Evolutionary conservation across 495 filamentous ascomycete genomes (phyloP).

Genomic region (Penicillium tannophilum): DNA sequence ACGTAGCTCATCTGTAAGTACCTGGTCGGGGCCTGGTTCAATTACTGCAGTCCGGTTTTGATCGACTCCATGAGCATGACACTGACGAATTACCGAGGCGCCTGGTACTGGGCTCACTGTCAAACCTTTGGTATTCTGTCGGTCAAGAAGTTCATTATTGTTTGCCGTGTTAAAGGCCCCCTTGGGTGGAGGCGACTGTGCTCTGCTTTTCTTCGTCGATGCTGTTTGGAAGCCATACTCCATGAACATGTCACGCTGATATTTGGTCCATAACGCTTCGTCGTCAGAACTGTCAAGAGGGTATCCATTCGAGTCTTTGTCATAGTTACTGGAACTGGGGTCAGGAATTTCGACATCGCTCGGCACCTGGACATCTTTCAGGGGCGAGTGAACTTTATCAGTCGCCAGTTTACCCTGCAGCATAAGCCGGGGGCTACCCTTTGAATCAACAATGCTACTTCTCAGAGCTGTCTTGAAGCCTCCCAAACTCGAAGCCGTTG

Average conservation of each 20-base stretch:
- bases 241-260: constrained; percentile 27
- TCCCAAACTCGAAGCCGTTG: neutral
- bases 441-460: constrained; percentile 30
- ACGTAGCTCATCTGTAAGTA: neutral
- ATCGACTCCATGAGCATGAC: neutral
- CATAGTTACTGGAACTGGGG: constrained; percentile 15
- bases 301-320: constrained; percentile 7
- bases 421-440: constrained; percentile 33
- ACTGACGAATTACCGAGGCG: neutral
- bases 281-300: constrained; percentile 8
- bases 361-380: constrained; percentile 6
- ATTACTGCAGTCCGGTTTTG: neutral
- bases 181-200: neutral
- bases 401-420: neutral
- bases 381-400: neutral
- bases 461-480: constrained; percentile 5
- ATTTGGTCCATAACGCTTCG: constrained; percentile 20
- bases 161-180: no score
- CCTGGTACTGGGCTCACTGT: neutral
- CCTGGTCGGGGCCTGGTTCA: neutral
- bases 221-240: constrained; percentile 24
- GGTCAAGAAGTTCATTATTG: neutral
- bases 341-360: constrained; percentile 3
- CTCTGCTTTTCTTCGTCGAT: neutral
- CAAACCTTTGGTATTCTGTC: no score